Evolutionary conservation across 768 basidiomycete species (phyloP), one percentile per base, ranked within the genome.

Genomic region (Cyclocybe aegerita): DNA sequence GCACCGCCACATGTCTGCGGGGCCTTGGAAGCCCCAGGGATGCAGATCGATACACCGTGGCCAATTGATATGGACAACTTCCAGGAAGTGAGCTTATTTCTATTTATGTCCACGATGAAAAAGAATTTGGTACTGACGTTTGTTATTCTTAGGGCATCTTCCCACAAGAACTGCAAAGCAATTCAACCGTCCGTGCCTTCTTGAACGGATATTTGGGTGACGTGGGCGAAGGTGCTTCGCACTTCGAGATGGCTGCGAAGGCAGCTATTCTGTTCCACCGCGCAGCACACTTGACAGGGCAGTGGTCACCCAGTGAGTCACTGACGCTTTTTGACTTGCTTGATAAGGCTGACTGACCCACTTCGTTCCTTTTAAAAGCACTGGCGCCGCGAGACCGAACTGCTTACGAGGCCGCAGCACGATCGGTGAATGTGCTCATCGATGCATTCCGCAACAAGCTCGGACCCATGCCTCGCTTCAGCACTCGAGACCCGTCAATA

Each of bases 191-290:
- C 35, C 68, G 73, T 48, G 72, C 67, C 33, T 86, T 80, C 58
- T 63, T 83, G 33, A 66, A 68, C 30, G 72, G 71, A 36, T 61
- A 57, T 32, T 57, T 58, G 7, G 60, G 67, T 30, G 65, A 64
- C 39, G 59, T 56, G 43, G 67, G 62, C 43, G 65, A 70, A 39
- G 72, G 68, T 37, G 58, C 66, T 33, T 73, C 71, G 17, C 64
- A 71, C 9, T 67, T 72, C 15, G 70, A 78, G 1, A 60, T 81
- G 57, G 67, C 72, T 41, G 73, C 73, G 49, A 84, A 85, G 55
- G 81, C 83, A 1, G 72, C 78, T 5, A 74, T 83, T 16, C 65
- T 86, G 37, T 79, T 84, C 49, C 83, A 84, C 57, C 73, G 77
- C 16, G 79, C 85, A 7, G 71, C 78, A 7, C 76, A 78, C 42